A percentile compares a stretch with the other conserved stretches of the same genome.
Conservation (phyloP, 2,329 filamentous ascomycete species). For the Leptographium flavum region DNA sequence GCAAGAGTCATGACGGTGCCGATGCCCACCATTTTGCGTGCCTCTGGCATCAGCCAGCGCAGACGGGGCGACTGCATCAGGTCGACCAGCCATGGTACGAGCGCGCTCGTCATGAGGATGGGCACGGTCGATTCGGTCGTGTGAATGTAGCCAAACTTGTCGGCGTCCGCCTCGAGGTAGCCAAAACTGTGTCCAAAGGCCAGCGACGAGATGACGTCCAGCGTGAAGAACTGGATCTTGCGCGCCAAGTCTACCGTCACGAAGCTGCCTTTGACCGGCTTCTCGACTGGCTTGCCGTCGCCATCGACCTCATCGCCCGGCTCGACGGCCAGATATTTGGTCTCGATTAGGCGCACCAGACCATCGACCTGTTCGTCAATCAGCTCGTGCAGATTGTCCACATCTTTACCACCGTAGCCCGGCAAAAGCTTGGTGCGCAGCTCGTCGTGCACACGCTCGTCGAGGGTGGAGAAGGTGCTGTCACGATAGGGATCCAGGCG, state of each 20-base stretch:
- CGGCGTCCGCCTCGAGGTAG: slow-evolving; percentile 28
- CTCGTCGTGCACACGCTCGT: slow-evolving; percentile 28
- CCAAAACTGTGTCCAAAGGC: slow-evolving; percentile 35
- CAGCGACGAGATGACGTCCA: slow-evolving; percentile 38
- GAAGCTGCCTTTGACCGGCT: not conserved
- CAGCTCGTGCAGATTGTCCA: slow-evolving; percentile 15
- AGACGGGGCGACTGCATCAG: slow-evolving; percentile 24
- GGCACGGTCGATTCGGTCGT: slow-evolving; percentile 19
- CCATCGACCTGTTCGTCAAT: slow-evolving; percentile 32
- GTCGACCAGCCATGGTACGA: slow-evolving; percentile 26
- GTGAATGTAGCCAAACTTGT: slow-evolving; percentile 29
- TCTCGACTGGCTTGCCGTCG: not conserved
- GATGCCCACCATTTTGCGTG: slow-evolving; percentile 8
- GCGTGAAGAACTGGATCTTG: slow-evolving; percentile 36
- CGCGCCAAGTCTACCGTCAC: slow-evolving; percentile 25
- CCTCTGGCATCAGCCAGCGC: slow-evolving; percentile 15
- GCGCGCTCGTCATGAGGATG: slow-evolving; percentile 26
- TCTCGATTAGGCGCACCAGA: slow-evolving; percentile 29
- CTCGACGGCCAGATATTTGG: slow-evolving; percentile 24
- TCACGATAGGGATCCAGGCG: slow-evolving; percentile 34
- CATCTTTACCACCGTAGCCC: slow-evolving; percentile 17
- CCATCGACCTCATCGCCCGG: slow-evolving; percentile 14
- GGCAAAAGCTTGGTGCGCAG: slow-evolving; percentile 22
- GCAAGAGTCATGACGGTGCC: slow-evolving; percentile 11
- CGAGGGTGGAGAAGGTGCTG: slow-evolving; percentile 33